Evolutionary conservation across 2,329 filamentous ascomycete genomes (phyloP).

Genomic region (Whalleya microplaca): DNA sequence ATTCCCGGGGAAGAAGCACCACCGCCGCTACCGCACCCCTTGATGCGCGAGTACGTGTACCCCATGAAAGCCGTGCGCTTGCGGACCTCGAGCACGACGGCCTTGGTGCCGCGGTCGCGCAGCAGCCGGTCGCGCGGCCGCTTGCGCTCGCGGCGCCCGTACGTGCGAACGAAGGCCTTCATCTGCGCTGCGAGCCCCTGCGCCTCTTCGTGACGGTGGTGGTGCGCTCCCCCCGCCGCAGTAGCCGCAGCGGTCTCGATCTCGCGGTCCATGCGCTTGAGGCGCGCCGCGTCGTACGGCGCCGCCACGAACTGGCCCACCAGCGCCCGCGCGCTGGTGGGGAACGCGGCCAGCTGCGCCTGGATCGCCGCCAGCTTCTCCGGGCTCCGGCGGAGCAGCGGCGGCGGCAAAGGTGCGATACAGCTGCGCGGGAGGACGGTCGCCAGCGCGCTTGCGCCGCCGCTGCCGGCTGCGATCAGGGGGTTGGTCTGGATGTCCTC

Average conservation of each 20-base stretch:
- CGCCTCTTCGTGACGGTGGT: too few species aligned
- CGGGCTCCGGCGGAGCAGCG: conserved; percentile 27
- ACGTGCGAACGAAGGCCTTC: conserved; percentile 55
- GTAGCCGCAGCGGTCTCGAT: too few species aligned
- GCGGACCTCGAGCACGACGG: conserved; percentile 74
- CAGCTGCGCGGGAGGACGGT: conserved; percentile 3
- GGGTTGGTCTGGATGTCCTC: conserved; percentile 18
- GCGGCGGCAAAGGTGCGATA: too few species aligned
- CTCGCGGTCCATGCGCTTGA: conserved; percentile 54
- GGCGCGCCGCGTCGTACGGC: conserved; percentile 52
- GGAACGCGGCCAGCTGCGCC: conserved; percentile 43
- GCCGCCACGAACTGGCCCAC: conserved; percentile 50
- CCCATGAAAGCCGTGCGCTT: conserved; percentile 86
- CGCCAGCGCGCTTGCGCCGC: background rate
- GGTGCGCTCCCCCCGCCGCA: conserved; percentile 34
- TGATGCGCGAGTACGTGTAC: conserved; percentile 76
- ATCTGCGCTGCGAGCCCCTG: conserved; percentile 43
- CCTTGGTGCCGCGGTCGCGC: conserved; percentile 69
- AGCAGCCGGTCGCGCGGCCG: conserved; percentile 84
- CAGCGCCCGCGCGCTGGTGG: conserved; percentile 45
- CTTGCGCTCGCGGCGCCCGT: conserved; percentile 70
- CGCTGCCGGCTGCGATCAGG: conserved; percentile 6
- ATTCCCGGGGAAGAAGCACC: too few species aligned
- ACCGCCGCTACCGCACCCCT: conserved; percentile 8
- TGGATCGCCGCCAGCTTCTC: conserved; percentile 36